Evolutionary conservation across 805 yeast species (phyloP).

Genomic region (Komagataella ulmi): DNA sequence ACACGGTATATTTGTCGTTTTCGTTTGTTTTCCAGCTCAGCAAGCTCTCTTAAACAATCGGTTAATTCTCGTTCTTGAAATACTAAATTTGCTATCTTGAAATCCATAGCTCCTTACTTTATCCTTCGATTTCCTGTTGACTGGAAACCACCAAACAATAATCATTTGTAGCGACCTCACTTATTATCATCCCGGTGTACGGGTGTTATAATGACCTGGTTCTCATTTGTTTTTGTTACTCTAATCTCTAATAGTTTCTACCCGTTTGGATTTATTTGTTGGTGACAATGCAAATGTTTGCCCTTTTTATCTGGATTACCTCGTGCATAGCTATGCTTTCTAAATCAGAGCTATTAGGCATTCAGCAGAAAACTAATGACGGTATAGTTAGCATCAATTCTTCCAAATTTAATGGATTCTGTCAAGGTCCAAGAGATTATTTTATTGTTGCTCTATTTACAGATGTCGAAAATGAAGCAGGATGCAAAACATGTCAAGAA

Average conservation of each 20-base stretch:
- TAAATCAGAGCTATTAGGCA: slow-evolving; percentile 6
- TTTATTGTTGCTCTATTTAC: slow-evolving; percentile 40
- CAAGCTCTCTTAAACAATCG: background rate
- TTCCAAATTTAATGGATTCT: slow-evolving; percentile 22
- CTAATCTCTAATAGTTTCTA: background rate
- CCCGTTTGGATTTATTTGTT: background rate
- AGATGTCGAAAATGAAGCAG: slow-evolving; percentile 25
- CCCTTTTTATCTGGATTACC: background rate
- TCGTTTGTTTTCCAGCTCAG: background rate
- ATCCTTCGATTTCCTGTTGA: background rate
- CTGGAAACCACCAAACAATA: no score
- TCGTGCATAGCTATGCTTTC: slow-evolving; percentile 5
- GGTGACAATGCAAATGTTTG: background rate
- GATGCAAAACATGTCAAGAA: slow-evolving; percentile 33
- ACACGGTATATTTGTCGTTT: background rate
- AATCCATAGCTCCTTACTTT: background rate
- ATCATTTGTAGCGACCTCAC: no score
- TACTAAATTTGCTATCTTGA: background rate
- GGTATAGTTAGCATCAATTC: slow-evolving; percentile 29
- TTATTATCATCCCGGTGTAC: background rate
- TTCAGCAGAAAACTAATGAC: slow-evolving; percentile 8
- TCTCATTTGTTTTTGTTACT: background rate
- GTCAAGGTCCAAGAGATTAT: slow-evolving; percentile 38
- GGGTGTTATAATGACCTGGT: background rate
- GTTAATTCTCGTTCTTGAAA: background rate